These are phyloP conservation scores for Biscogniauxia sp. DNA, from an alignment of 2,329 filamentous ascomycete species.

Conservation along the genomic window DNA sequence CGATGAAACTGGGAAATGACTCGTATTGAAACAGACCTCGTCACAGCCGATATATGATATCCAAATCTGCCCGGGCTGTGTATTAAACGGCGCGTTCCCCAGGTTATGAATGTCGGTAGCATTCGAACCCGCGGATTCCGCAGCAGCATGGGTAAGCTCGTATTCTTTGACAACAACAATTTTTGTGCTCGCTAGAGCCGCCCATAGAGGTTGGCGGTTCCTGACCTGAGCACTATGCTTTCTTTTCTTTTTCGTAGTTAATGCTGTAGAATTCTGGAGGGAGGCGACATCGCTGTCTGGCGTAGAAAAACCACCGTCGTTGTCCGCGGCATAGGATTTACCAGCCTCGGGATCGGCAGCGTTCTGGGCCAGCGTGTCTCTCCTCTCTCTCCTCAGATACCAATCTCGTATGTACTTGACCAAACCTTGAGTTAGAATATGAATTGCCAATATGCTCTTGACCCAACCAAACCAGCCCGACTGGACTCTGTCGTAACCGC, in stretches of 20 bases:
- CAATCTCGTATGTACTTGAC: slow-evolving; percentile 69
- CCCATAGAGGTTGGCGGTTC: slow-evolving; percentile 90
- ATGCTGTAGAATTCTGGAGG: slow-evolving; percentile 54
- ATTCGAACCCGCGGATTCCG: slow-evolving; percentile 71
- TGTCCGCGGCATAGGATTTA: slow-evolving; percentile 43
- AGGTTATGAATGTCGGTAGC: slow-evolving; percentile 75
- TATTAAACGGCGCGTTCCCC: slow-evolving; percentile 71
- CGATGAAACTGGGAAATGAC: slow-evolving; percentile 54
- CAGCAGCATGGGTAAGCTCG: slow-evolving; percentile 74
- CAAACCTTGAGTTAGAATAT: slow-evolving; percentile 72
- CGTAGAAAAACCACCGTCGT: slow-evolving; percentile 49
- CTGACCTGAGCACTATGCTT: slow-evolving; percentile 90
- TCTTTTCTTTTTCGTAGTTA: slow-evolving; percentile 75
- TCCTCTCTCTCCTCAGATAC: slow-evolving; percentile 61
- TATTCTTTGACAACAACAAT: slow-evolving; percentile 93
- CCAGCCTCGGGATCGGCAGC: slow-evolving; percentile 62
- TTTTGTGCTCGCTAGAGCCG: slow-evolving; percentile 91
- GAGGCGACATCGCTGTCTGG: slow-evolving; percentile 51
- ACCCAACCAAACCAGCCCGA: slow-evolving; percentile 61
- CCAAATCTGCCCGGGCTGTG: slow-evolving; percentile 72
- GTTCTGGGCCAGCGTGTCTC: slow-evolving; percentile 47
- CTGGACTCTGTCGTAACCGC: slow-evolving; percentile 52
- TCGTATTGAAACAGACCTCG: slow-evolving; percentile 74
- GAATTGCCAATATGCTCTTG: slow-evolving; percentile 67
- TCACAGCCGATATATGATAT: slow-evolving; percentile 77